A percentile compares a stretch with the other conserved stretches of the same genome.
phyloP scores from a whole-genome alignment of 805 yeast species.

The Candida michaelii region DNA sequence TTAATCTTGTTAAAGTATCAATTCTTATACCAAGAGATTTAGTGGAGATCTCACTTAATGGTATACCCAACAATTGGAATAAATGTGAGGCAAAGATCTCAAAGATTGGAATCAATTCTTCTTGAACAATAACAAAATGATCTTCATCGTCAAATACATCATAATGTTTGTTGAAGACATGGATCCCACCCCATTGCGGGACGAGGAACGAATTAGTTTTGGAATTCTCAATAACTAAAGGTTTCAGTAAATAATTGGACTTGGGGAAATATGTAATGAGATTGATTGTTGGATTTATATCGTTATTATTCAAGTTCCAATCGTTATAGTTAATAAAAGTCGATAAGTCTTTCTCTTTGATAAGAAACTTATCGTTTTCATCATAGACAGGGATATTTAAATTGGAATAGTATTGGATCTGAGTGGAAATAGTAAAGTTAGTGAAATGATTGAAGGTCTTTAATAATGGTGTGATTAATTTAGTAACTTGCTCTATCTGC shows the following conservation, averaged over 20 bases:
- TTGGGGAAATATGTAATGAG: constrained; percentile 69
- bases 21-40: constrained; percentile 61
- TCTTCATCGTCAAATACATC: constrained; percentile 20
- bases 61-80: constrained; percentile 70
- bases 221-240: constrained; percentile 48
- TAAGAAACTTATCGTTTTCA: constrained; percentile 25
- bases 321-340: constrained; percentile 83
- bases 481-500: constrained; percentile 62
- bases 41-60: constrained; percentile 39
- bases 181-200: constrained; percentile 90
- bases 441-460: constrained; percentile 52
- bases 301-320: constrained; percentile 66
- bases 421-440: constrained; percentile 76
- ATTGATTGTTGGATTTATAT: constrained; percentile 66
- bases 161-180: constrained; percentile 44
- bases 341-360: constrained; percentile 57
- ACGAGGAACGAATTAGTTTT: constrained; percentile 63
- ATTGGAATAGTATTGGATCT: constrained; percentile 66
- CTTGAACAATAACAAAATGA: constrained; percentile 30
- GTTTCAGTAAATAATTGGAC: constrained; percentile 39
- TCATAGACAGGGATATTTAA: constrained; percentile 25
- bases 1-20: constrained; percentile 63
- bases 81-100: constrained; percentile 75
- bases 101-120: constrained; percentile 55
- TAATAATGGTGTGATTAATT: constrained; percentile 57